Base-by-base conservation (phyloP, 805 yeast species). In the Blastobotrys chiropterorum region DNA sequence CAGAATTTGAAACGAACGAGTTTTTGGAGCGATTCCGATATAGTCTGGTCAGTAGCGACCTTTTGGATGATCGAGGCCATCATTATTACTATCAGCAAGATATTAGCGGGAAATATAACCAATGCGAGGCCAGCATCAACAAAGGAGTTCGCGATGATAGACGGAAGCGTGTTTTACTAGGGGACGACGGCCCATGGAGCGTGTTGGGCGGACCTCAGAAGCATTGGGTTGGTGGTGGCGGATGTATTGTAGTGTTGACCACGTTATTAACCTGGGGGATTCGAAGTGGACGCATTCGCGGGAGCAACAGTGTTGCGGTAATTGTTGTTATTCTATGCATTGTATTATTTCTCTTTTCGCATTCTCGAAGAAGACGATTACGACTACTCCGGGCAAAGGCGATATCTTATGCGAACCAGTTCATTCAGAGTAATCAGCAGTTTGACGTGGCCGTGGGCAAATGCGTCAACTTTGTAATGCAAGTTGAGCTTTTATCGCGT, bases 1-100 rank as follows among this genome's bases (percentile, higher is more conserved):
- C 58, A 1, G 41, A 40, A 6, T 54, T 47, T 16, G 75, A 71
- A 52, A 66, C 62, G 14, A 43, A 54, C 21, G 53, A 62, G 44
- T 80, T 79, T 56, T 56, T 70, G 22, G 84, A 80, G 52, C 78
- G 78, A 55, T 77, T 79, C 56, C 71, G 78, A 45, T 80, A 79
- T 59, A 62, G 70, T 2, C 61, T 80, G 1, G 71, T 79, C 3
- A 72, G 81, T 2, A 76, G 81, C 5, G 76, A 73, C 50, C 63
- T 79, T 16, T 60, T 80, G 34, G 75, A 74, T 50, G 75, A 70
- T 3, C n/a, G 55, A 68, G 65, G 30, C 68, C 66, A 41, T 60
- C 38, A 64, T 61, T 47, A 64, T 62, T n/a, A 44, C 43, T 17
- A 40, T 13, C 38, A 15, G 34, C 30, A n/a, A 14, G 16, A 17